phyloP scores from a whole-genome alignment of 1,139 yeast species.

The Geotrichum histeridarum region DNA sequence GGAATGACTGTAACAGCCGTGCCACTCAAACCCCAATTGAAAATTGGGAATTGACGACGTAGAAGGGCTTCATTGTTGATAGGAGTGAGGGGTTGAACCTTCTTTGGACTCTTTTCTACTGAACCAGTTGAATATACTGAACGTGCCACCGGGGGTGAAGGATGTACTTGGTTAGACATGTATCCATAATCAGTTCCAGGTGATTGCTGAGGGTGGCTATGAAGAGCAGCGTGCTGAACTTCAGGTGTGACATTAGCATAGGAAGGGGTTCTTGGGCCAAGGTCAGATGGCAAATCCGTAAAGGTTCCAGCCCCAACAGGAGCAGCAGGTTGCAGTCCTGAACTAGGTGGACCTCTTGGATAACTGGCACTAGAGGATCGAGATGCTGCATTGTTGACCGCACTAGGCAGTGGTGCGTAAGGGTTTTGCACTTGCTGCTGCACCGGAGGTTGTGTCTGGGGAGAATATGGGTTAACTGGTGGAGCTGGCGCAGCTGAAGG shows the following conservation, averaged over 20 bases:
- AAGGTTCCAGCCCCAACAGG: neutral
- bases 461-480: conserved; percentile 10
- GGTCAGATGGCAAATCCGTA: conserved; percentile 19
- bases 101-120: neutral
- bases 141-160: neutral
- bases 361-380: neutral
- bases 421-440: neutral
- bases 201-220: conserved; percentile 12
- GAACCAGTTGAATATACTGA: neutral
- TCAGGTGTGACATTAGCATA: conserved; percentile 15
- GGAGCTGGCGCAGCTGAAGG: neutral
- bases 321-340: neutral
- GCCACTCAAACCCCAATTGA: conserved; percentile 59
- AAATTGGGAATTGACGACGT: conserved; percentile 67
- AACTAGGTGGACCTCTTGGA: no score
- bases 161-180: neutral
- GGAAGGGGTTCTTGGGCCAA: conserved; percentile 19
- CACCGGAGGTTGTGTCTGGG: neutral
- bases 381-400: neutral
- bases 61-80: conserved; percentile 34
- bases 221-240: conserved; percentile 17
- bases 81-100: conserved; percentile 17
- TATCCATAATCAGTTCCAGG: conserved; percentile 3
- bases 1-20: conserved; percentile 47
- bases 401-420: conserved; percentile 1